A percentile compares a stretch with the other conserved stretches of the same genome.
Evolutionary conservation across 495 filamentous ascomycete species (phyloP).

Genomic region (Aspergillus sparsus): DNA sequence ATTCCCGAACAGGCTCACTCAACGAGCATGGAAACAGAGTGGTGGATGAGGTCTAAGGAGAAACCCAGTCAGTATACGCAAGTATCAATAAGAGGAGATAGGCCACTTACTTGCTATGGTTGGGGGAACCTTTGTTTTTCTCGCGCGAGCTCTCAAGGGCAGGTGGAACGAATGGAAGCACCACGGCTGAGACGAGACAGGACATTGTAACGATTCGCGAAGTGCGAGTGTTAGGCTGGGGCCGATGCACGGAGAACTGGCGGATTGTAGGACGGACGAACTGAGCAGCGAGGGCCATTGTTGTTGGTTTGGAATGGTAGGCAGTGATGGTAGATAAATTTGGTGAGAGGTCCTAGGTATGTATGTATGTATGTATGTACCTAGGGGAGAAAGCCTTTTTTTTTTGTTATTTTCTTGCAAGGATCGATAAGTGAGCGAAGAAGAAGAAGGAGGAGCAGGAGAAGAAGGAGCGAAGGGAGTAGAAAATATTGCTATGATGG

Average conservation of each 20-base stretch:
- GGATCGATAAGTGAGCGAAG: too few relatives aligned
- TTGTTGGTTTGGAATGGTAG: slow-evolving; percentile 10
- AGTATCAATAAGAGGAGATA: neutral
- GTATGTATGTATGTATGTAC: too few relatives aligned
- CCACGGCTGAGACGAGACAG: slow-evolving; percentile 44
- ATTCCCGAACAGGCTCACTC: slow-evolving; percentile 11
- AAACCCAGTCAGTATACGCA: neutral
- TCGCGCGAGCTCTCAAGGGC: slow-evolving; percentile 48
- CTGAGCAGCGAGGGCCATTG: slow-evolving; percentile 36
- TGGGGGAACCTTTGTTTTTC: slow-evolving; percentile 36
- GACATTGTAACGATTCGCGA: slow-evolving; percentile 43
- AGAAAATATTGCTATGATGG: too few relatives aligned
- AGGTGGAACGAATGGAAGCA: slow-evolving; percentile 49
- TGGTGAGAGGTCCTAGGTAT: neutral
- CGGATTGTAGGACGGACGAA: slow-evolving; percentile 43
- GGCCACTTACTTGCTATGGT: slow-evolving; percentile 40
- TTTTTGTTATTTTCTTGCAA: too few relatives aligned
- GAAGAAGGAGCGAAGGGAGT: too few relatives aligned
- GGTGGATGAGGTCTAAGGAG: slow-evolving; percentile 38
- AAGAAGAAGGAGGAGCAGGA: too few relatives aligned
- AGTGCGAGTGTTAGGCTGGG: slow-evolving; percentile 40
- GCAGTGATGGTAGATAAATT: neutral
- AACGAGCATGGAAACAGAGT: slow-evolving; percentile 51
- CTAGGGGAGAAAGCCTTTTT: too few relatives aligned
- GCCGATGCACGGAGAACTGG: slow-evolving; percentile 48